Base-by-base conservation (phyloP, 2,329 filamentous ascomycete genomes). In the Hypoxylon sp. region DNA sequence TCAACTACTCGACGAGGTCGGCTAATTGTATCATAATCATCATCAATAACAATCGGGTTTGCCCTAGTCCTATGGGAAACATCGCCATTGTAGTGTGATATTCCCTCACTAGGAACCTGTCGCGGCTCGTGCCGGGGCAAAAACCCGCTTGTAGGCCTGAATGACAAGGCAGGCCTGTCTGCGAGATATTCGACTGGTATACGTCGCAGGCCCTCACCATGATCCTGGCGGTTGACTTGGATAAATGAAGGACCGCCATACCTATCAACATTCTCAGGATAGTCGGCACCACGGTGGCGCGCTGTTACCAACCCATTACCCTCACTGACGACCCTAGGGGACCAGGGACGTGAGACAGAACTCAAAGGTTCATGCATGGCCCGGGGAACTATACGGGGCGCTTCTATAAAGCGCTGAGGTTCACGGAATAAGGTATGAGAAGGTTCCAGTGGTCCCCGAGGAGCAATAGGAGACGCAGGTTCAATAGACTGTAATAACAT, bases 401-500 rank as follows among this genome's bases (percentile, higher is more conserved):
- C 59, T 64, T 75, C 73, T 44, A 61, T 59, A 50, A 63, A 55
- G 17, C 70, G 66, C n/a, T 65, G 72, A 26, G 69, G 69, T 53
- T 72, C 72, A 72, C 57, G 59, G 55, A 65, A 58, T 33, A 70
- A 14, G 47, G 59, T 59, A 64, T 63, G 73, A 31, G 69, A 57
- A 19, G 65, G 48, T 47, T 63, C 55, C 26, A 67, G 69, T 44
- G 66, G 31, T 48, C 55, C 64, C 14, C 51, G 67, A 9, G 60
- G 39, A 26, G 58, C 58, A 46, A 64, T 61, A 9, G 77, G 77
- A 42, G 77, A 78, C 33, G 66, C 59, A 59, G 77, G 76, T 63
- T 79, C 77, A 71, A 79, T 75, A 37, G 77, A 79, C 54, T 73
- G 74, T 19, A 79, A 50, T 10, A 78, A 42, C 74, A 78, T 73